Evolutionary conservation across 2,329 filamentous ascomycete species (phyloP).

Genomic region (Ceratocystis colombiana): DNA sequence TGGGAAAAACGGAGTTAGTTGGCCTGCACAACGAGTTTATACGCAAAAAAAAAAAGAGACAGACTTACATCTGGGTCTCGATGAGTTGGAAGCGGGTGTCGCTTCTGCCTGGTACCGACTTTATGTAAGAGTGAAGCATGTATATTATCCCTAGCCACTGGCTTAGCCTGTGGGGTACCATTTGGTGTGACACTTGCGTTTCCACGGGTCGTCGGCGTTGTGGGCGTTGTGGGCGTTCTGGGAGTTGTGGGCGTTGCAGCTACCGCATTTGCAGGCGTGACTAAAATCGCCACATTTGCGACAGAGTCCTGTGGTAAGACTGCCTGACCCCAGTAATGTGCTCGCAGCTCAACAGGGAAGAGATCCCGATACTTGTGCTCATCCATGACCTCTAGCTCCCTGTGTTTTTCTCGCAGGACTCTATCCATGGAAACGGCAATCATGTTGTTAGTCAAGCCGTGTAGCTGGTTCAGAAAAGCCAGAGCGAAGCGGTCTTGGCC

Average conservation of each 20-base stretch:
- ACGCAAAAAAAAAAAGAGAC: neutral
- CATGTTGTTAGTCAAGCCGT: constrained; percentile 13
- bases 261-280: neutral
- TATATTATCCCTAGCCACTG: neutral
- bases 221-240: neutral
- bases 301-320: neutral
- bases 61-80: constrained; percentile 13
- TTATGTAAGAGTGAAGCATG: neutral
- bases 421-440: constrained; percentile 14
- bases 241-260: neutral
- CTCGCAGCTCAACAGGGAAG: neutral
- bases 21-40: no score
- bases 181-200: neutral
- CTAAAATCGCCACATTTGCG: neutral
- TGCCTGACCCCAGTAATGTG: neutral
- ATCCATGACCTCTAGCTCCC: neutral
- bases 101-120: neutral
- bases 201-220: neutral
- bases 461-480: constrained; percentile 6
- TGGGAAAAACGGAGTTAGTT: neutral
- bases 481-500: constrained; percentile 10
- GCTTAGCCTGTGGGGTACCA: neutral
- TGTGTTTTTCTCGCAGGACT: neutral
- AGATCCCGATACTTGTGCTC: neutral
- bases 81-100: neutral